Conservation (phyloP, 805 yeast genomes). For the Schizosaccharomyces pombe region DNA sequence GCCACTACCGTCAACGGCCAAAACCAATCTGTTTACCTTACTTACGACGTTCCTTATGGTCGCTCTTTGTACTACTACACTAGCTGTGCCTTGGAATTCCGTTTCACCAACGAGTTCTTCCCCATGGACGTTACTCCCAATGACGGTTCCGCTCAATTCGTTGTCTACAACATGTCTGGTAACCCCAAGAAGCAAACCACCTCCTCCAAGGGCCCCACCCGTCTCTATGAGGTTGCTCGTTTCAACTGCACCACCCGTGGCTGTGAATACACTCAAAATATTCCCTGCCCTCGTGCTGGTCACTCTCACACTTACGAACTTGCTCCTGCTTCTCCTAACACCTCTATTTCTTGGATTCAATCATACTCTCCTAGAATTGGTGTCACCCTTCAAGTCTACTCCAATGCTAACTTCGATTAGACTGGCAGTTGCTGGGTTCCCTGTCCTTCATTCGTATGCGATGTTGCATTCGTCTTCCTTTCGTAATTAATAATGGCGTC, state of each 20-base stretch:
- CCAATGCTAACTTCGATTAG: not conserved
- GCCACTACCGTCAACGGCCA: not conserved
- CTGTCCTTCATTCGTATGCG: no score
- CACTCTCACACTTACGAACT: not conserved
- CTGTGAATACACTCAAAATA: not conserved
- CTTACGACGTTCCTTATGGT: not conserved
- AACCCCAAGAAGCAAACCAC: not conserved
- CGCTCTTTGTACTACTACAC: not conserved
- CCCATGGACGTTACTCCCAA: not conserved
- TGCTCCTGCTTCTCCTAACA: not conserved
- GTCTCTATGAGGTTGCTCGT: not conserved
- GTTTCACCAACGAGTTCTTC: slow-evolving; percentile 1
- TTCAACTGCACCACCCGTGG: not conserved
- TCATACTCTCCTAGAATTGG: not conserved
- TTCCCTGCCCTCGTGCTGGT: slow-evolving; percentile 3
- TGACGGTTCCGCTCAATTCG: not conserved
- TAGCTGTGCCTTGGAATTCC: not conserved
- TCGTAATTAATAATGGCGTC: no score
- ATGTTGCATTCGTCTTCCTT: no score
- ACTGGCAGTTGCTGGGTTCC: no score
- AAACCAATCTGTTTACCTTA: not conserved
- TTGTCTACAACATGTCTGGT: slow-evolving; percentile 1
- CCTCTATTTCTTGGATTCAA: not conserved
- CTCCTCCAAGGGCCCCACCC: not conserved
- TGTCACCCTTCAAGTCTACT: not conserved